Percentiles rank a stretch among this genome's conserved stretches.
These are phyloP conservation scores for Gossypium bickii DNA, from an alignment of 345 rosid genomes.

Conservation along the genomic window DNA sequence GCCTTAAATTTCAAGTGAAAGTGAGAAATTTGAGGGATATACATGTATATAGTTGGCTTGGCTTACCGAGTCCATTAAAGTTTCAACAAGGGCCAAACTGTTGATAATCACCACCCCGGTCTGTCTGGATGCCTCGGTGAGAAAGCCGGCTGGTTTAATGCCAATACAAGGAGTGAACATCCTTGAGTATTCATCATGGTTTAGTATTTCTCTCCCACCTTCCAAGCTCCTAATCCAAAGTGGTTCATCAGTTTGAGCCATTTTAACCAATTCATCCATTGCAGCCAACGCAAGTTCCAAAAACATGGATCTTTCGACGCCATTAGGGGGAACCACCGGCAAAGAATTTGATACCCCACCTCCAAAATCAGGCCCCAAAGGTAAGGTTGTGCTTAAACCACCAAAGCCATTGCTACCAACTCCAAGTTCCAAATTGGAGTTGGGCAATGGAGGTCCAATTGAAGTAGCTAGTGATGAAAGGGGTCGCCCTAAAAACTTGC, in stretches of 20 bases:
- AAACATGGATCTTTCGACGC: conserved; percentile 63
- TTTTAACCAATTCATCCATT: conserved; percentile 82
- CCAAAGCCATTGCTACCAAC: conserved; percentile 64
- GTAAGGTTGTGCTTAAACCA: conserved; percentile 40
- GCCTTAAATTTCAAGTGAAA: neutral
- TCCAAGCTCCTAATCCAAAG: conserved; percentile 69
- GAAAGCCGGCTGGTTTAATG: conserved; percentile 62
- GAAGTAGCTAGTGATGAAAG: conserved; percentile 37
- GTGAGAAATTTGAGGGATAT: conserved; percentile 4
- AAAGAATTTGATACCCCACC: conserved; percentile 42
- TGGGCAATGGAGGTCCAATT: conserved; percentile 46
- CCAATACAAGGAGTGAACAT: conserved; percentile 66
- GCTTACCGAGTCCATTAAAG: conserved; percentile 94
- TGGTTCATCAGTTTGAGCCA: conserved; percentile 72
- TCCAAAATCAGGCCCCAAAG: conserved; percentile 49
- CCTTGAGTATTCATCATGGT: conserved; percentile 65
- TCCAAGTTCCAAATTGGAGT: conserved; percentile 76
- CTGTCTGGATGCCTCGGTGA: conserved; percentile 80
- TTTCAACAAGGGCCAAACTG: conserved; percentile 84
- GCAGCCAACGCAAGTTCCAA: conserved; percentile 79
- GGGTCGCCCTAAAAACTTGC: conserved; percentile 87
- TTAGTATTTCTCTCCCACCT: conserved; percentile 53
- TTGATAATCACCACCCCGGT: conserved; percentile 81
- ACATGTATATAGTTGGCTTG: neutral
- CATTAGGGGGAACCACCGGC: conserved; percentile 31